Conservation (phyloP, 805 yeast genomes). For the Metschnikowia vanudenii region DNA sequence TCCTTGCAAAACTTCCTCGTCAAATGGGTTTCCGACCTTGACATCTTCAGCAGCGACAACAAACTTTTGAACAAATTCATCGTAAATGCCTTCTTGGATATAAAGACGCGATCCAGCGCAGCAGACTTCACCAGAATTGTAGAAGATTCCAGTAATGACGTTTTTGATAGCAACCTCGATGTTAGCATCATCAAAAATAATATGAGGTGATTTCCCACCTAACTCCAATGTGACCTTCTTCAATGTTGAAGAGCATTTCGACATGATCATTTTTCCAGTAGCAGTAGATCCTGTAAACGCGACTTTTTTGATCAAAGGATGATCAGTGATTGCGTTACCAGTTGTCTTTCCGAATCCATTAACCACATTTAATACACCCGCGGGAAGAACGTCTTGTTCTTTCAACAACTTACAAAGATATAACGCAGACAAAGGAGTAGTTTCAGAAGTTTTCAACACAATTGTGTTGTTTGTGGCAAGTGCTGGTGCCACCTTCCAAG, state of each 20-base stretch:
- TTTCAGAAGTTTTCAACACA: conserved; percentile 87
- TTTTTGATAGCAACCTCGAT: conserved; percentile 70
- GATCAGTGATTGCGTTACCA: conserved; percentile 77
- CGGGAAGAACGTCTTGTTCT: conserved; percentile 81
- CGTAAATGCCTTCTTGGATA: conserved; percentile 83
- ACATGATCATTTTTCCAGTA: conserved; percentile 83
- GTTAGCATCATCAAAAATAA: conserved; percentile 84
- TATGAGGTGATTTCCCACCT: conserved; percentile 95
- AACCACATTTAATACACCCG: conserved; percentile 85
- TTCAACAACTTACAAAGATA: conserved; percentile 65
- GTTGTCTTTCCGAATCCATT: conserved; percentile 85
- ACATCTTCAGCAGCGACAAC: conserved; percentile 50
- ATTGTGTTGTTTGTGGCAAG: conserved; percentile 86
- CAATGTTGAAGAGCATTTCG: conserved; percentile 68
- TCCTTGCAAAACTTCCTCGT: conserved; percentile 77
- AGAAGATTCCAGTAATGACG: conserved; percentile 81
- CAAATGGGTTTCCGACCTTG: conserved; percentile 84
- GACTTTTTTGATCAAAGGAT: conserved; percentile 80
- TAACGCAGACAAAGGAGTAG: conserved; percentile 87
- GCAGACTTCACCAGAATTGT: conserved; percentile 95
- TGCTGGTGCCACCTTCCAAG: conserved; percentile 95
- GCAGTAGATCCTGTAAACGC: conserved; percentile 96
- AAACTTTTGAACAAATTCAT: conserved; percentile 64
- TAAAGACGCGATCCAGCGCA: conserved; percentile 92
- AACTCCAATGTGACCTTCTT: conserved; percentile 92